A percentile compares a stretch with the other conserved stretches of the same genome.
These are phyloP conservation scores for Hyphopichia homilentoma DNA, from an alignment of 805 yeast genomes.

Conservation along the genomic window DNA sequence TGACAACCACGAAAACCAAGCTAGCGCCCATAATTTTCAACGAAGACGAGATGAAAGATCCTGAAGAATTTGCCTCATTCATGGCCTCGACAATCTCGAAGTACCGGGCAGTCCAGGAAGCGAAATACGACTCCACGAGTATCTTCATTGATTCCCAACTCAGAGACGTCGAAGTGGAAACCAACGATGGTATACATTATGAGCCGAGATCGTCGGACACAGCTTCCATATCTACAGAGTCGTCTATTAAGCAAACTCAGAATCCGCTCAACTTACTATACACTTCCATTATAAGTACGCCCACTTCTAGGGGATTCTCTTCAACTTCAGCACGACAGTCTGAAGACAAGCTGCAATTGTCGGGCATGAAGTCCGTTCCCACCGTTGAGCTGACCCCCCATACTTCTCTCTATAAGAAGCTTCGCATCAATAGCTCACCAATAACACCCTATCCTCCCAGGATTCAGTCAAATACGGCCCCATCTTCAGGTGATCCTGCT, in stretches of 20 bases:
- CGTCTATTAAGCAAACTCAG: conserved; percentile 10
- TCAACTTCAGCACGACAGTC: too few relatives aligned
- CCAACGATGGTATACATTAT: too few relatives aligned
- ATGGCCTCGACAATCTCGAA: conserved; percentile 28
- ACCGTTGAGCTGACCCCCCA: conserved; percentile 34
- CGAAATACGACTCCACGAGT: conserved; percentile 9
- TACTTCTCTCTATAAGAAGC: conserved; percentile 38
- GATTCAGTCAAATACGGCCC: too few relatives aligned
- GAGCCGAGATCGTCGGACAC: too few relatives aligned
- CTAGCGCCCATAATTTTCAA: too few relatives aligned
- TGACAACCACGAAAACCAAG: background rate
- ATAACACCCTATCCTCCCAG: conserved; percentile 27
- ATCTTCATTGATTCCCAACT: conserved; percentile 6
- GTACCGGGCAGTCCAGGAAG: conserved; percentile 25
- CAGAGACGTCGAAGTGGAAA: background rate
- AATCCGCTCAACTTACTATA: conserved; percentile 27
- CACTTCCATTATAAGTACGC: conserved; percentile 16
- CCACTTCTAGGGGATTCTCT: conserved; percentile 7
- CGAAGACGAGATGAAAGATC: conserved; percentile 5
- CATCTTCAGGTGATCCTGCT: too few relatives aligned
- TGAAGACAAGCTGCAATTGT: too few relatives aligned
- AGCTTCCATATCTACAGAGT: too few relatives aligned
- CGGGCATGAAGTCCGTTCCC: conserved; percentile 29
- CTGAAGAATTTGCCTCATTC: conserved; percentile 29
- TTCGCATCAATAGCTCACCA: conserved; percentile 38